phyloP scores from a whole-genome alignment of 1,139 yeast genomes.

The Geotrichum citri-aurantii region DNA sequence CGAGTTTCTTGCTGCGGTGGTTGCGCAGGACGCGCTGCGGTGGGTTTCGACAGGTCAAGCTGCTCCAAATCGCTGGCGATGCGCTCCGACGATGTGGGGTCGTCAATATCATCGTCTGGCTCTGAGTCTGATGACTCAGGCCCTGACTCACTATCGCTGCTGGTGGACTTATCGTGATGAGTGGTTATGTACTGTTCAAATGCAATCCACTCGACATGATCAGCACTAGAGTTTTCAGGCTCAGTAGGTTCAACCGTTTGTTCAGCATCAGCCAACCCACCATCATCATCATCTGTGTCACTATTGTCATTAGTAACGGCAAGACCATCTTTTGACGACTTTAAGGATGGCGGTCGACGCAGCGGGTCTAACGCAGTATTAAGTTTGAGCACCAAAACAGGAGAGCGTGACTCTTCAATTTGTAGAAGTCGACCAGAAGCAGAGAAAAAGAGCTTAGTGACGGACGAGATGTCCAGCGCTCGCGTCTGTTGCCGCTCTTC shows the following conservation, averaged over 20 bases:
- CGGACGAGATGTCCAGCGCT: conserved; percentile 40
- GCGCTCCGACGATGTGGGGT: not conserved
- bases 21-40: not conserved
- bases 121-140: conserved; percentile 13
- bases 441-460: conserved; percentile 59
- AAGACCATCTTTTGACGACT: not conserved
- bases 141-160: conserved; percentile 23
- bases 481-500: conserved; percentile 35
- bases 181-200: conserved; percentile 44
- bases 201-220: conserved; percentile 46
- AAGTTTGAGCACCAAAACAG: conserved; percentile 60
- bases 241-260: conserved; percentile 27
- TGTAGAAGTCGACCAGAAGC: conserved; percentile 66
- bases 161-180: conserved; percentile 28
- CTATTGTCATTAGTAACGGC: conserved; percentile 1
- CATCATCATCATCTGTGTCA: conserved; percentile 17
- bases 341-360: conserved; percentile 1
- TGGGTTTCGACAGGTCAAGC: not conserved
- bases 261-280: conserved; percentile 22
- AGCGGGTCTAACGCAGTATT: conserved; percentile 32
- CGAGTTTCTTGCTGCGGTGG: not conserved
- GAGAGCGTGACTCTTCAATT: conserved; percentile 58
- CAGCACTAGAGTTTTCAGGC: conserved; percentile 1
- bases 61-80: not conserved
- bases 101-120: conserved; percentile 21